Evolutionary conservation across 2,329 filamentous ascomycete species (phyloP).

Genomic region (Talaromyces amestolkiae): DNA sequence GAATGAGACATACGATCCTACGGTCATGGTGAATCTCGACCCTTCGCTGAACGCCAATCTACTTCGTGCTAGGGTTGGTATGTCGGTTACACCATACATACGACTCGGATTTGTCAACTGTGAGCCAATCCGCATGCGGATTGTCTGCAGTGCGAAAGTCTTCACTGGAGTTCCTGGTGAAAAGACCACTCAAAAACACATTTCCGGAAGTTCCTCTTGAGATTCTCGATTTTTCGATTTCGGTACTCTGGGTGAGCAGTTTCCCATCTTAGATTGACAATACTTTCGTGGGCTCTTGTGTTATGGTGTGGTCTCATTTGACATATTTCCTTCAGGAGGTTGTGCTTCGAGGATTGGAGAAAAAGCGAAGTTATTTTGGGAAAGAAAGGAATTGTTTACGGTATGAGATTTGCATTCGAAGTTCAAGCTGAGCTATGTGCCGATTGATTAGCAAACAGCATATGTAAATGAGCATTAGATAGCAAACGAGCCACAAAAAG

Average conservation of each 20-base stretch:
- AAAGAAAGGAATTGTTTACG: neutral
- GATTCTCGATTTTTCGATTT: neutral
- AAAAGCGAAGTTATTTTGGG: neutral
- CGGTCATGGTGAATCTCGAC: constrained; percentile 29
- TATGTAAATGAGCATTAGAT: neutral
- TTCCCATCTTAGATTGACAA: neutral
- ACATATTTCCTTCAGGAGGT: neutral
- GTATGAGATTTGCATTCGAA: neutral
- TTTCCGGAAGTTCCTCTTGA: neutral
- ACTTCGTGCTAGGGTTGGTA: neutral
- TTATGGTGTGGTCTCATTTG: neutral
- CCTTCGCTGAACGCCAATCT: neutral
- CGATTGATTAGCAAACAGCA: neutral
- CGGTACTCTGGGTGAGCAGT: neutral
- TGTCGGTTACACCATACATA: constrained; percentile 14
- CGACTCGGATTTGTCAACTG: constrained; percentile 4
- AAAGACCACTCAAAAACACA: neutral
- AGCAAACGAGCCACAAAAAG: neutral
- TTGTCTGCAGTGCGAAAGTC: neutral
- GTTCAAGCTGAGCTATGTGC: neutral
- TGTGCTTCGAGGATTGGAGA: neutral
- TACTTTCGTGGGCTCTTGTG: neutral
- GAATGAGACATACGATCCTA: constrained; percentile 26
- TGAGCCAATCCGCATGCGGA: neutral
- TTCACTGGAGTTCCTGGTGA: constrained; percentile 10